Evolutionary conservation across 129 eudicot species (phyloP), one percentile per base, ranked within the genome.

Genomic region (Logfia minima): DNA sequence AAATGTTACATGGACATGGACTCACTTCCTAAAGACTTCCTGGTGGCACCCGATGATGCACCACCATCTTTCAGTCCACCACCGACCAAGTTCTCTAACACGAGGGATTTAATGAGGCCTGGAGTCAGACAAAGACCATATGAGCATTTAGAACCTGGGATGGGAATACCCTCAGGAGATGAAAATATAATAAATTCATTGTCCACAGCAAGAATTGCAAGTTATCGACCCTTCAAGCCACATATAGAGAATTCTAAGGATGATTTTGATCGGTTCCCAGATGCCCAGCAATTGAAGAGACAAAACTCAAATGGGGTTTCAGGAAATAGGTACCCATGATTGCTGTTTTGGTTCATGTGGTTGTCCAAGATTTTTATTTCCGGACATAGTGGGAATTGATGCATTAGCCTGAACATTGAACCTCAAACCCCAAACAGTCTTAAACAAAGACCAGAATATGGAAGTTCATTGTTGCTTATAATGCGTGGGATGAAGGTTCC

Each of bases 1-100:
- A 85, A 85, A 24, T 89, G 89, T 77, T 95, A 88, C 74, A 82
- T 86, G 90, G 95, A 85, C 72, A 89, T 95, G 99, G 92, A 92
- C 64, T 79, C 94, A 35, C 89, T 95, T 71, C 99, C 99, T 28
- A 95, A 89, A 78, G 97, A 92, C 18, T 95, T 95, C 79, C 13
- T 81, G 58, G 86, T 85, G 65, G 83, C 92, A 23, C 87, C 84
- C 68, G 69, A 78, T 21, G 85, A 79, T 45, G 76, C 72, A 32
- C 79, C 66, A 13, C 82, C 92, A 3, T 60, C 87, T 22, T 80
- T 83, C 29, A 77, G 86, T 34, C 59, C 90, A 21, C 75, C 75
- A 60, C 86, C 92, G 13, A 61, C 81, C 13, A 89, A 77, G 79
- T 72, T 84, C 8, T 72, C 92, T 70, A 84, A 82, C 74, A 31